These are phyloP conservation scores for Aspergillus floridensis DNA, from an alignment of 2,329 filamentous ascomycete species.

Conservation along the genomic window DNA sequence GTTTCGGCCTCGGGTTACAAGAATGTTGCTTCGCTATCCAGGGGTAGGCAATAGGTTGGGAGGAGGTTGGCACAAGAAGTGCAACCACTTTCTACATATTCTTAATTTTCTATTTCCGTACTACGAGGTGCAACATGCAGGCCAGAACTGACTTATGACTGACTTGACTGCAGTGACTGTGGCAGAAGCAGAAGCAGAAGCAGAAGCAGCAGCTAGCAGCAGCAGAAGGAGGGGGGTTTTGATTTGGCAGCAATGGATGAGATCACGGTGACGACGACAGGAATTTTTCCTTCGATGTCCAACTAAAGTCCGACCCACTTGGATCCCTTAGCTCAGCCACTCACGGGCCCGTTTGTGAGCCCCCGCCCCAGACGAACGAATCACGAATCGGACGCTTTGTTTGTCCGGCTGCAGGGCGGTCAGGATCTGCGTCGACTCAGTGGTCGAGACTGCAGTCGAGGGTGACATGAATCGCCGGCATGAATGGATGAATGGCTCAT, in stretches of 20 bases:
- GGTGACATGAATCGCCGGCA: neutral
- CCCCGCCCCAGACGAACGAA: slow-evolving; percentile 12
- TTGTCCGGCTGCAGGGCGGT: slow-evolving; percentile 15
- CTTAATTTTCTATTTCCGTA: neutral
- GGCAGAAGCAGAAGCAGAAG: too few relatives aligned
- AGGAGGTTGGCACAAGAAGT: neutral
- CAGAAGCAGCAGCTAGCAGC: too few relatives aligned
- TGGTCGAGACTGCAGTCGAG: slow-evolving; percentile 1
- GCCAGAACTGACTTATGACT: neutral
- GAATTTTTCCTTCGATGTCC: slow-evolving; percentile 27
- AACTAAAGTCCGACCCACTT: slow-evolving; percentile 6
- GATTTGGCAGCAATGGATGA: slow-evolving; percentile 25
- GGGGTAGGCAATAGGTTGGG: slow-evolving; percentile 1
- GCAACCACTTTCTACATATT: neutral
- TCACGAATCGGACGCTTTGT: slow-evolving; percentile 4
- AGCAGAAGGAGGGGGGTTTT: neutral
- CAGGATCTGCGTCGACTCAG: slow-evolving; percentile 1
- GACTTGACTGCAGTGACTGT: too few relatives aligned
- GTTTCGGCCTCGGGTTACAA: neutral
- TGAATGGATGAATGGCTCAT: neutral
- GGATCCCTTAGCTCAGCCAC: slow-evolving; percentile 15
- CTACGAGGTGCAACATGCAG: slow-evolving; percentile 3
- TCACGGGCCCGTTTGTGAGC: slow-evolving; percentile 13
- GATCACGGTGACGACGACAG: slow-evolving; percentile 42
- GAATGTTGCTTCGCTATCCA: slow-evolving; percentile 10